A percentile compares a stretch with the other conserved stretches of the same genome.
These are phyloP conservation scores for Myxozyma lipomycoides DNA, from an alignment of 805 yeast species.

Conservation along the genomic window DNA sequence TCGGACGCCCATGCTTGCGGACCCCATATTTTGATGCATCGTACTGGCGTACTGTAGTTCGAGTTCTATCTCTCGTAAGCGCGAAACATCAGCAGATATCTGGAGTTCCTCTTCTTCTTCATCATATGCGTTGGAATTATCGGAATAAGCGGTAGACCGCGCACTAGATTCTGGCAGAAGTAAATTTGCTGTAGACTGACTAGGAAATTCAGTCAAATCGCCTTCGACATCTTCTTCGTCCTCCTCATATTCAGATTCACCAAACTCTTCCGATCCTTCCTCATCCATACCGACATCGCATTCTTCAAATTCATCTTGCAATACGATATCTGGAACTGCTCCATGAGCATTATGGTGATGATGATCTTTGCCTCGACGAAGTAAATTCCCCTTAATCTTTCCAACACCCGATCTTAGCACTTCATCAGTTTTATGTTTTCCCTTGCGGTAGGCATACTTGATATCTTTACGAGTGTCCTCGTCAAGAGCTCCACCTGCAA, in stretches of 20 bases:
- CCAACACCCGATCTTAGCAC: conserved; percentile 28
- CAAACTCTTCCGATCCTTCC: neutral
- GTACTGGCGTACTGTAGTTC: neutral
- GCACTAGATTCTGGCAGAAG: neutral
- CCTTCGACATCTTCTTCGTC: conserved; percentile 6
- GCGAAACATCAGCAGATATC: neutral
- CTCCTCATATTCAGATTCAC: conserved; percentile 4
- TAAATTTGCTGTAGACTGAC: neutral
- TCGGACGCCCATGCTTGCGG: neutral
- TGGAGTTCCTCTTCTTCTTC: conserved; percentile 10
- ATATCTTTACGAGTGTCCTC: conserved; percentile 17
- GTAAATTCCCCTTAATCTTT: conserved; percentile 23
- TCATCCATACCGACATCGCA: neutral
- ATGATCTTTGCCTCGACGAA: conserved; percentile 13
- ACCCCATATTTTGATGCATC: neutral
- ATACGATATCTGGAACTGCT: neutral
- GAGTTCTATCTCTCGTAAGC: conserved; percentile 7
- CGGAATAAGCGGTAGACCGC: neutral
- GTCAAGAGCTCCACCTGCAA: conserved; percentile 25
- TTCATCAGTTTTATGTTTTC: conserved; percentile 26
- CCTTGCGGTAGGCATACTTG: conserved; percentile 26
- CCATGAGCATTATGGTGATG: neutral
- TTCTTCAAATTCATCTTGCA: neutral
- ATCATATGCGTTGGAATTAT: neutral
- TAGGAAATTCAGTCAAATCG: neutral